A percentile compares a stretch with the other conserved stretches of the same genome.
Evolutionary conservation across 345 rosid genomes (phyloP).

Genomic region (Eucalyptus curtisii): DNA sequence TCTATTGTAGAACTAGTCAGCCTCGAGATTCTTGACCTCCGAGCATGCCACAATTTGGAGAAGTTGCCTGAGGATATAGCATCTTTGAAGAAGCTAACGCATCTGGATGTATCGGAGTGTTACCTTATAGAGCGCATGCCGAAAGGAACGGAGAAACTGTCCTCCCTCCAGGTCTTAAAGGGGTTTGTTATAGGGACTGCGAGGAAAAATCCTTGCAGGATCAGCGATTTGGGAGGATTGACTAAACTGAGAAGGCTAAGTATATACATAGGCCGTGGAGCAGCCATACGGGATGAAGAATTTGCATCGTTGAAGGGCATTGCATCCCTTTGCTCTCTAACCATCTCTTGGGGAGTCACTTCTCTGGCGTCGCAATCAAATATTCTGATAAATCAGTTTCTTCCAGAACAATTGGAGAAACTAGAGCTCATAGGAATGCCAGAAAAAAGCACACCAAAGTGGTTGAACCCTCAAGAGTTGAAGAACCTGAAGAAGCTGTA

Average conservation of each 20-base stretch:
- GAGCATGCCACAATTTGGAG: slow-evolving; percentile 21
- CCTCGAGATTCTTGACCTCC: slow-evolving; percentile 18
- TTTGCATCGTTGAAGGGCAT: background rate
- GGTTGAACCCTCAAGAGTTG: background rate
- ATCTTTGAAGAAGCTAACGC: slow-evolving; percentile 2
- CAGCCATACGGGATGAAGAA: slow-evolving; percentile 23
- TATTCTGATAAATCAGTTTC: rapidly evolving
- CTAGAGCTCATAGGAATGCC: background rate
- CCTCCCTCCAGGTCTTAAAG: slow-evolving; percentile 9
- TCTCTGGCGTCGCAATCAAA: rapidly evolving
- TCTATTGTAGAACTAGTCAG: background rate
- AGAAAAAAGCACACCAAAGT: background rate
- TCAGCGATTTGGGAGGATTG: background rate
- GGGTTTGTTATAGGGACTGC: slow-evolving; percentile 14
- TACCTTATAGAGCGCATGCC: slow-evolving; percentile 22
- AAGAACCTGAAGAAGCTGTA: background rate
- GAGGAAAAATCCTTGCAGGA: background rate
- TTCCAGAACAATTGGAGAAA: background rate
- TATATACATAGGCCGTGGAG: background rate
- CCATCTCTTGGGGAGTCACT: slow-evolving; percentile 1
- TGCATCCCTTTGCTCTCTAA: background rate
- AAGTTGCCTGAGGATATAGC: slow-evolving; percentile 14
- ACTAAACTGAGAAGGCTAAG: background rate
- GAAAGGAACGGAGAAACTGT: background rate
- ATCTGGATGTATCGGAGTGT: slow-evolving; percentile 22